These are phyloP conservation scores for Phytophthora hibernalis DNA, from an alignment of 352 stramenopile genomes.

Conservation along the genomic window DNA sequence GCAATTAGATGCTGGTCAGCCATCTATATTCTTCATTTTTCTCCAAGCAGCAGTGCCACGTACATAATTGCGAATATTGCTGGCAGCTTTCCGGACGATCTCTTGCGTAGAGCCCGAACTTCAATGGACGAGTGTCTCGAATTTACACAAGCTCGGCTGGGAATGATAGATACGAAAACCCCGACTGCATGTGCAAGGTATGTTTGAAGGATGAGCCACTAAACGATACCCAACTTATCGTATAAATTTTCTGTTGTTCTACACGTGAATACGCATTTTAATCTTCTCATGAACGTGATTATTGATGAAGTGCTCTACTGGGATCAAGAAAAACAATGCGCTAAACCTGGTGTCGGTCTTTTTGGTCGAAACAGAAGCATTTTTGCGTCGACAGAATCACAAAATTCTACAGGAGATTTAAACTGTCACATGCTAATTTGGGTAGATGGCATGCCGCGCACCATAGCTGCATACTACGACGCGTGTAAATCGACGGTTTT, in stretches of 20 bases:
- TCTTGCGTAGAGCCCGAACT: background rate
- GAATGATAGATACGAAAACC: conserved; percentile 3
- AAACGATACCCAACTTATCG: background rate
- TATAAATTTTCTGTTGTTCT: background rate
- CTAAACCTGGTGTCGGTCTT: background rate
- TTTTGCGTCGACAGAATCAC: conserved; percentile 5
- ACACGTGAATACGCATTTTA: background rate
- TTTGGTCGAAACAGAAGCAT: background rate
- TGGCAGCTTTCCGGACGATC: background rate
- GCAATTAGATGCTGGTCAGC: background rate
- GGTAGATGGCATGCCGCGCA: conserved; percentile 2
- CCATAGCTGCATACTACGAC: background rate
- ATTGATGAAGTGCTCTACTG: conserved; percentile 7
- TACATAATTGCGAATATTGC: conserved; percentile 2
- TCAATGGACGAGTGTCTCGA: conserved; percentile 1
- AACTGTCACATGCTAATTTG: conserved; percentile 16
- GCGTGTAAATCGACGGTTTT: background rate
- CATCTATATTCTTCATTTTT: conserved; percentile 15
- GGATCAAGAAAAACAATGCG: background rate
- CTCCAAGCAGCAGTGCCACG: background rate
- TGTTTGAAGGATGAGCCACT: background rate
- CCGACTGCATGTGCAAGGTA: conserved; percentile 7
- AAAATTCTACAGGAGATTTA: conserved; percentile 15
- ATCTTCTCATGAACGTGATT: conserved; percentile 4
- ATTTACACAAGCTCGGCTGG: too few species aligned